Percentiles rank a stretch among this genome's conserved stretches.
Evolutionary conservation across 306 rosid genomes (phyloP).

Genomic region (Rosa chinensis): DNA sequence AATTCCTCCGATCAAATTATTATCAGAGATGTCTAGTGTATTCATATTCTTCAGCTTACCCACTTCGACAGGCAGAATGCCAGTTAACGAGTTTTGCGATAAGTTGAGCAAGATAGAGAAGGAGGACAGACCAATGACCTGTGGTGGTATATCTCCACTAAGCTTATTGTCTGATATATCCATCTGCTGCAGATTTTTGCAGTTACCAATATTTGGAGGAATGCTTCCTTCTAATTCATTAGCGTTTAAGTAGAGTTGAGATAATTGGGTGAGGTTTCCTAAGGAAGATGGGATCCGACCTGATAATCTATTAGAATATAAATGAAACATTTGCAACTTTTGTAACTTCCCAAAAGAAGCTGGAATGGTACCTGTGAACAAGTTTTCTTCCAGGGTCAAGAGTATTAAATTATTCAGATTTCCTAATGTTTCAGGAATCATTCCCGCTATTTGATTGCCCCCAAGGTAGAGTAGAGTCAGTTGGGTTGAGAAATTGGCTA

Average conservation of each 20-base stretch:
- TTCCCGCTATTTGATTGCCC: constrained; percentile 22
- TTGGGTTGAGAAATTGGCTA: constrained; percentile 37
- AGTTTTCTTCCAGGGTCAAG: neutral
- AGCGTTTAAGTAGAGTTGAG: neutral
- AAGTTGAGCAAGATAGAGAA: constrained; percentile 21
- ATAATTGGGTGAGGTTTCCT: constrained; percentile 34
- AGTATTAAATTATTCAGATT: constrained; percentile 11
- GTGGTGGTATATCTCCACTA: too few species aligned
- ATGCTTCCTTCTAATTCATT: constrained; percentile 39
- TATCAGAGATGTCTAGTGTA: constrained; percentile 27
- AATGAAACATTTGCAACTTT: neutral
- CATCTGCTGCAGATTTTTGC: neutral
- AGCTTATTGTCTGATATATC: constrained; percentile 15
- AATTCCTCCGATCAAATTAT: constrained; percentile 28
- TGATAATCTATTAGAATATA: constrained; percentile 24
- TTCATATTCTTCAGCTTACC: constrained; percentile 13
- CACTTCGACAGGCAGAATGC: constrained; percentile 21
- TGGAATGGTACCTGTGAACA: constrained; percentile 31
- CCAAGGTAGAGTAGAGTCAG: neutral
- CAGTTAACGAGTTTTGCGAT: constrained; percentile 34
- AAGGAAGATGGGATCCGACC: constrained; percentile 25
- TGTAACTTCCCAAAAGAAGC: constrained; percentile 22
- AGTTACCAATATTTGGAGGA: constrained; percentile 28
- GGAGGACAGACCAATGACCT: constrained; percentile 10
- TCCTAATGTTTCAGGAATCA: constrained; percentile 25